A percentile compares a stretch with the other conserved stretches of the same genome.
Conservation (phyloP, 768 basidiomycete species). For the Lactarius trivialis region DNA sequence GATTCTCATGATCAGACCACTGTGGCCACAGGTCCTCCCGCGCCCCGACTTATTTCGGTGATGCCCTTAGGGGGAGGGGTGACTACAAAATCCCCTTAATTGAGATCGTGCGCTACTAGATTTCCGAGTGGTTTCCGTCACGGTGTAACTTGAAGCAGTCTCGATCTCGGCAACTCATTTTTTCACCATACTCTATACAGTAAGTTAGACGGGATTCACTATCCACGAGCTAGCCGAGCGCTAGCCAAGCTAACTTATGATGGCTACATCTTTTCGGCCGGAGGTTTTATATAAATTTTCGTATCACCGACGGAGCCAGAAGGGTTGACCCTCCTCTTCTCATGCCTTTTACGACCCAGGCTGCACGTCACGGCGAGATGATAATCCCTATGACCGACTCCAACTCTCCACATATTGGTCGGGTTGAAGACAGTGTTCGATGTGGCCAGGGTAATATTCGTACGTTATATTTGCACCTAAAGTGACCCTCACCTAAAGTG, state of each 20-base stretch:
- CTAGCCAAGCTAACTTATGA: background rate
- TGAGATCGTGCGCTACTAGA: background rate
- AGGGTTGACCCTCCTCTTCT: background rate
- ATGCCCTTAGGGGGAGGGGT: background rate
- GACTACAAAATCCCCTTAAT: background rate
- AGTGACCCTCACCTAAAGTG: background rate
- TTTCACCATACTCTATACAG: background rate
- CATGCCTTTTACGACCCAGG: constrained; percentile 9
- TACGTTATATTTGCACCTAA: background rate
- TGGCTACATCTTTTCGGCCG: background rate
- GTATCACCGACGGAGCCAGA: background rate
- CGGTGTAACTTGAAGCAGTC: background rate
- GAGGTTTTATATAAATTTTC: background rate
- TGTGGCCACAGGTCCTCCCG: background rate
- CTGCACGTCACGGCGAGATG: constrained; percentile 6
- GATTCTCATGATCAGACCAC: background rate
- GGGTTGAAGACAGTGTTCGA: background rate
- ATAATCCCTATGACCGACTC: background rate
- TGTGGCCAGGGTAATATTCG: background rate
- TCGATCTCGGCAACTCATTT: background rate
- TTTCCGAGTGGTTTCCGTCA: too few species aligned
- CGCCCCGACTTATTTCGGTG: background rate
- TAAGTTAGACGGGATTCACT: background rate
- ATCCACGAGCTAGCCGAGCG: background rate
- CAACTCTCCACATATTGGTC: background rate